Percentiles rank a stretch among this genome's conserved stretches.
phyloP scores from a whole-genome alignment of 2,329 filamentous ascomycete species.

The Penicillium sp. region DNA sequence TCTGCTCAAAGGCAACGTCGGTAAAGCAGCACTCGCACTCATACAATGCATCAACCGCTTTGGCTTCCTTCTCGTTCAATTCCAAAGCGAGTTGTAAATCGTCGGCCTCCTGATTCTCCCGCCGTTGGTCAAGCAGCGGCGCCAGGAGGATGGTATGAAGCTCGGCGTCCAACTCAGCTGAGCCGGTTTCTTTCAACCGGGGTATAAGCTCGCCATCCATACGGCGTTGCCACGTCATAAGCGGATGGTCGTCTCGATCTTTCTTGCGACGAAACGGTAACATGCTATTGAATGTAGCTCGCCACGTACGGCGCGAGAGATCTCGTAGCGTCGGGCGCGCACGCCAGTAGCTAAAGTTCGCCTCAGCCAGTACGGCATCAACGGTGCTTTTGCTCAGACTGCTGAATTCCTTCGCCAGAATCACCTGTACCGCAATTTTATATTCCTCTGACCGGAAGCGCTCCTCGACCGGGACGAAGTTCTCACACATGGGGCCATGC shows the following conservation, averaged over 20 bases:
- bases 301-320: conserved; percentile 53
- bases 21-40: conserved; percentile 58
- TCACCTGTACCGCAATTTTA: conserved; percentile 47
- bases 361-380: conserved; percentile 55
- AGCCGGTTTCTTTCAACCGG: conserved; percentile 50
- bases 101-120: conserved; percentile 43
- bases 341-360: conserved; percentile 53
- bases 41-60: conserved; percentile 49
- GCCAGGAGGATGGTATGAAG: conserved; percentile 45
- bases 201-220: conserved; percentile 42
- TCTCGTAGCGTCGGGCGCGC: conserved; percentile 52
- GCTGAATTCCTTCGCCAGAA: conserved; percentile 52
- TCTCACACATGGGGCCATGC: conserved; percentile 22
- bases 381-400: conserved; percentile 52
- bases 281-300: conserved; percentile 51
- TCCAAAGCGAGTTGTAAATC: conserved; percentile 50
- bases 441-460: conserved; percentile 53
- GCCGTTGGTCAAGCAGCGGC: conserved; percentile 45
- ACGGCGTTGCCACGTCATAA: conserved; percentile 48
- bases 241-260: conserved; percentile 47
- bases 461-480: conserved; percentile 48
- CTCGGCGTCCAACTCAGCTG: conserved; percentile 52
- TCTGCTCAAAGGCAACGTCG: conserved; percentile 56
- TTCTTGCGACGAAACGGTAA: conserved; percentile 51
- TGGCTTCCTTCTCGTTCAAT: conserved; percentile 53